Base-by-base conservation (phyloP, 179 eudicot genomes). In the Carnegiea gigantea region DNA sequence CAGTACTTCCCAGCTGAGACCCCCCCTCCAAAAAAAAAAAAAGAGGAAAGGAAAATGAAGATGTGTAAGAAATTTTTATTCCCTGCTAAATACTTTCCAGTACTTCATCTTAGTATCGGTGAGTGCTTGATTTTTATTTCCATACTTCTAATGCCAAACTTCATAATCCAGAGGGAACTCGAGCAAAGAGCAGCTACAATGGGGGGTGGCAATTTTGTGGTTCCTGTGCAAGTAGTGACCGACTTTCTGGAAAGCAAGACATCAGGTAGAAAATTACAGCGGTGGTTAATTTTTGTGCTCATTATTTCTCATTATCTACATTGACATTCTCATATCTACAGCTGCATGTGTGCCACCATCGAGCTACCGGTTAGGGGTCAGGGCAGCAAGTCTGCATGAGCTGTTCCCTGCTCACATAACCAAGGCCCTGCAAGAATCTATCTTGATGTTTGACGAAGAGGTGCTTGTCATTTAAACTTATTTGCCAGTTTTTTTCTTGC, bases 331-430 rank as follows among this genome's bases (percentile, higher is more conserved):
- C 64, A 49, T 77, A 81, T 81, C 75, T 79, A 57, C 91, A 96
- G 99, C 48, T 46, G 77, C 89, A 76, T 79, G 90, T 67, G 44
- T 92, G 79, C 99, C 98, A 33, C 30, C 93, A 72, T 96, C 99
- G 72, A 96, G 99, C 86, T 96, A 96, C 75, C 93, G 98, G 11
- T 83, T 96, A 81, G 99, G 99, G 83, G 96, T 94, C 44, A 91
- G 87, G 85, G 92, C 95, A 70, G 90, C 98, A 71, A 87, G 80
- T 83, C 98, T 96, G 74, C 95, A 94, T 76, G 95, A 96, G 79
- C 82, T 94, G 78, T 93, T 92, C 73, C 95, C 96, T 21, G 44
- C 76, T 78, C 89, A 90, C 85, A 88, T 96, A 77, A 96, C 99
- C 15, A 89, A 89, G 79, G 92, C 97, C 71, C 88, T 96, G 81